A percentile compares a stretch with the other conserved stretches of the same genome.
Conservation (phyloP, 2,329 filamentous ascomycete species). For the Helotiales sp. region DNA sequence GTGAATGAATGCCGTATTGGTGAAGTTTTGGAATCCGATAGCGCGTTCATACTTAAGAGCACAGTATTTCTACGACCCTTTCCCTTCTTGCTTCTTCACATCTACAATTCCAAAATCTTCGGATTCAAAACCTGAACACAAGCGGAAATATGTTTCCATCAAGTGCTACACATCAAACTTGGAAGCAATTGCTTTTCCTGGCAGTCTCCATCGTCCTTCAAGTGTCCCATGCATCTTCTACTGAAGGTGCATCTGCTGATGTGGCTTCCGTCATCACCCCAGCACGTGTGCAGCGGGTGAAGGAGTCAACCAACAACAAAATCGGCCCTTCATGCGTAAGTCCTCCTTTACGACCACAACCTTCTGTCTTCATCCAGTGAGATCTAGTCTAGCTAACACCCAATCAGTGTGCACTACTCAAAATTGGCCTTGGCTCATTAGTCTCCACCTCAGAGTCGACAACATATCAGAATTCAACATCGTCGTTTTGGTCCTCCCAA, state of each 20-base stretch:
- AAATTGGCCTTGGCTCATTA: neutral
- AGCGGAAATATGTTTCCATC: neutral
- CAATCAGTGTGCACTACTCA: conserved; percentile 4
- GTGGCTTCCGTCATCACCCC: neutral
- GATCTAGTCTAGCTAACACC: neutral
- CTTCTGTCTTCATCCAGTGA: neutral
- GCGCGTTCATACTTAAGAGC: no score
- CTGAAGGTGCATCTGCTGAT: no score
- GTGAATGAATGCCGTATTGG: no score
- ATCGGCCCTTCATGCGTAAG: neutral
- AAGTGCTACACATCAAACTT: neutral
- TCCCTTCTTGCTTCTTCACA: neutral
- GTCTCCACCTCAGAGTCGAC: neutral
- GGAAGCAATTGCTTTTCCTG: neutral
- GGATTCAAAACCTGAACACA: neutral
- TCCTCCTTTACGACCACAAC: neutral
- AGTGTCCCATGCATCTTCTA: neutral
- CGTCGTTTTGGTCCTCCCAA: conserved; percentile 8
- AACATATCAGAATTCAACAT: conserved; percentile 1
- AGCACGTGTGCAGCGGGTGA: neutral
- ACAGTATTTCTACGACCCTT: neutral
- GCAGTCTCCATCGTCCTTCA: neutral
- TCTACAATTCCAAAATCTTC: neutral
- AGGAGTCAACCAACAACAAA: neutral
- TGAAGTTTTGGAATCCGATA: no score